Percentiles rank a stretch among this genome's conserved stretches.
Conservation (phyloP, 371 early-diverging fungal species). For the Apophysomyces sp. region DNA sequence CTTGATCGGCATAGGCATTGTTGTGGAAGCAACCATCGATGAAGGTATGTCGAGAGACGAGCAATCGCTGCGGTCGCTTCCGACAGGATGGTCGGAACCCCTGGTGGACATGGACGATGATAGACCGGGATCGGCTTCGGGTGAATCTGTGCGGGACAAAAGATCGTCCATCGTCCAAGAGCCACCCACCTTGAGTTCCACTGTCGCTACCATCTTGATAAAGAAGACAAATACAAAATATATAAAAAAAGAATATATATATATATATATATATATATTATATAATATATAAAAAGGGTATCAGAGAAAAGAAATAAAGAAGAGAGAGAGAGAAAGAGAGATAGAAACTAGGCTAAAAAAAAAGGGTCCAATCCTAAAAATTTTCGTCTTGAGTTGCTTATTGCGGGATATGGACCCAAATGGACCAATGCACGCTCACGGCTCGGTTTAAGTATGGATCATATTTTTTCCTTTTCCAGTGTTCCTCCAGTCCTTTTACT, state of each 20-base stretch:
- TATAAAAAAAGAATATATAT: not conserved
- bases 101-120: not conserved
- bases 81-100: not conserved
- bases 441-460: not conserved
- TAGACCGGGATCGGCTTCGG: not conserved
- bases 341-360: not conserved
- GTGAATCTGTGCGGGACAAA: not conserved
- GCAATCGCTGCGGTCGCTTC: not conserved
- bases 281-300: no score
- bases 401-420: not conserved
- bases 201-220: not conserved
- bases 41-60: not conserved
- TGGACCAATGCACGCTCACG: not conserved
- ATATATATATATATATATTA: not conserved
- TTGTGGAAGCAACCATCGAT: not conserved
- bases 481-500: not conserved
- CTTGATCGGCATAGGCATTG: not conserved
- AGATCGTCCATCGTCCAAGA: not conserved
- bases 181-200: not conserved
- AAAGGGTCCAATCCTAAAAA: conserved; percentile 1
- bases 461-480: not conserved
- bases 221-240: not conserved
- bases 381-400: not conserved
- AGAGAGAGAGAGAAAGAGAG: no score
- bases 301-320: no score